These are phyloP conservation scores for Gossypium ekmanianum DNA, from an alignment of 345 rosid genomes.

Conservation along the genomic window DNA sequence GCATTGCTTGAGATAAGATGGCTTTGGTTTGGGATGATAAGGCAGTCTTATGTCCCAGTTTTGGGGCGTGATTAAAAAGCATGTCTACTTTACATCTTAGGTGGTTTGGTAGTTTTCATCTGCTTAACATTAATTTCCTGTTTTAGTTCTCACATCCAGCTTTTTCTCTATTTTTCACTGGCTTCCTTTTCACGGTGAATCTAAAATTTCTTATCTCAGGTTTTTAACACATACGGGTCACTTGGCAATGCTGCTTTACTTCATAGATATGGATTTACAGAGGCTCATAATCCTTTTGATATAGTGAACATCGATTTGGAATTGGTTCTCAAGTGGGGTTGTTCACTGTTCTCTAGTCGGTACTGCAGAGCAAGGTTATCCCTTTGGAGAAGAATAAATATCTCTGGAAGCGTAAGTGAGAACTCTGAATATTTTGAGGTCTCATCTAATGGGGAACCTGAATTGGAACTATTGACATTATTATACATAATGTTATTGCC, in stretches of 20 bases:
- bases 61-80: neutral
- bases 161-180: slow-evolving; percentile 7
- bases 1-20: no score
- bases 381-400: slow-evolving; percentile 64
- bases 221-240: slow-evolving; percentile 79
- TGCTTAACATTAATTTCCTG: neutral
- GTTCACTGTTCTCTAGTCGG: slow-evolving; percentile 54
- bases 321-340: slow-evolving; percentile 64
- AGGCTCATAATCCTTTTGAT: slow-evolving; percentile 59
- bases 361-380: slow-evolving; percentile 60
- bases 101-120: neutral
- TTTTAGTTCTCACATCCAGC: neutral
- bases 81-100: neutral
- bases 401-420: slow-evolving; percentile 58
- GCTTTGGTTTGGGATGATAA: neutral
- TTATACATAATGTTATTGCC: slow-evolving; percentile 56
- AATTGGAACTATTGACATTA: slow-evolving; percentile 59
- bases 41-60: neutral
- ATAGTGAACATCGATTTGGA: slow-evolving; percentile 85
- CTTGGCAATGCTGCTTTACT: slow-evolving; percentile 88
- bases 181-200: neutral
- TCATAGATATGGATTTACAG: slow-evolving; percentile 91
- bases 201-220: slow-evolving; percentile 30
- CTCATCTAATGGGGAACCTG: slow-evolving; percentile 64
- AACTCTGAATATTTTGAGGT: slow-evolving; percentile 77